Evolutionary conservation across 495 filamentous ascomycete genomes (phyloP), one percentile per base, ranked within the genome.

Genomic region (Parathielavia hyrcaniae): DNA sequence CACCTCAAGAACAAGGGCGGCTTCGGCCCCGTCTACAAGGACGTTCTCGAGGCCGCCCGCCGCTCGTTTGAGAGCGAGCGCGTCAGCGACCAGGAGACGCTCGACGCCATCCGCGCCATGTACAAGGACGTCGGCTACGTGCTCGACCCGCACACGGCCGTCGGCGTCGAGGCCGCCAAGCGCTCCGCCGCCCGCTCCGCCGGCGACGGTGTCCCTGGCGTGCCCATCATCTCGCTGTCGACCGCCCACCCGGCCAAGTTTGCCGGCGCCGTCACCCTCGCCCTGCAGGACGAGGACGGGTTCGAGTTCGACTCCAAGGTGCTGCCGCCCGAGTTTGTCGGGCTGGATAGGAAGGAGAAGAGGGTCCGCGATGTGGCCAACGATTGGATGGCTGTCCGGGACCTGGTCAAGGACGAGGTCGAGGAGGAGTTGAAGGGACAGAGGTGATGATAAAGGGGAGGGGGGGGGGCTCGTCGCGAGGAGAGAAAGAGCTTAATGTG

Each of bases 201-300:
- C 4, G 26, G 45, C 79, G 53, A 86, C 89, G 55, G 17, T 4
- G 35, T 39, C 5, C 54, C 43, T 17, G 55, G 17, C 4, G 35
- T 39, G 9, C 54, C 43, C 35, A 58, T 50, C 65, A 88, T 98
- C 68, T 83, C 89, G 4, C 81, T 97, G 6, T 87, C 89, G 6
- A 97, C 92, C 2, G 91, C 91, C 10, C 92, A 97, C 74, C 92
- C 92, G 4, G 92, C 91, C 41, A 97, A 97, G 71, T 97, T 97
- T 67, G 82, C 83, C 11, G 78, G 80, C 47, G 90, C 88, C 0
- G 91, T 97, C 5, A 81, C 86, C 56, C 63, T 83, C 38, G 90
- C 91, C 1, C 72, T 97, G 71, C 78, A 81, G 23, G 80, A 77
- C 20, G 77, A 86, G 69, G 61, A 74, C 8, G 81, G 77, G 0